These are phyloP conservation scores for Boletus calvinii DNA, from an alignment of 1,284 basidiomycete species.

Conservation along the genomic window DNA sequence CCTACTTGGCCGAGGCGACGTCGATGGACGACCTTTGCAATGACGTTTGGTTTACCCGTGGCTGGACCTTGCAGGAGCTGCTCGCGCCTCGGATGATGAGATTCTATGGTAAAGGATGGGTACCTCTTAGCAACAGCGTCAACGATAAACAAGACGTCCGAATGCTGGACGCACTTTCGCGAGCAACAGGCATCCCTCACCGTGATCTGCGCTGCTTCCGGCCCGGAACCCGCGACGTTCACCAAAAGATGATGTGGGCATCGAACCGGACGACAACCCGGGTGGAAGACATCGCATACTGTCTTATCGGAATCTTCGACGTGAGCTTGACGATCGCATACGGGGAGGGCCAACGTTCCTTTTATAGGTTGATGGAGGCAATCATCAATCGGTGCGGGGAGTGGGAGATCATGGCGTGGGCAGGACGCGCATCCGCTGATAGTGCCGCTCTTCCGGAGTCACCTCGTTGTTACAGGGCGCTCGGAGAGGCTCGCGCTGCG, in stretches of 20 bases:
- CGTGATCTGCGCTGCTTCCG: constrained; percentile 26
- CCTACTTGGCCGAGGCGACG: constrained; percentile 33
- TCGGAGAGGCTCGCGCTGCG: constrained; percentile 4
- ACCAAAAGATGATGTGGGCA: constrained; percentile 36
- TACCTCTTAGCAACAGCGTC: constrained; percentile 21
- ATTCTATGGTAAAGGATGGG: constrained; percentile 31
- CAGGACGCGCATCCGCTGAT: constrained; percentile 27
- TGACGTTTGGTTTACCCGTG: constrained; percentile 36
- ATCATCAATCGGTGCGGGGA: constrained; percentile 30
- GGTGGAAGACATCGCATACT: constrained; percentile 33
- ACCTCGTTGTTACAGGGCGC: constrained; percentile 27
- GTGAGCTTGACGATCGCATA: constrained; percentile 35
- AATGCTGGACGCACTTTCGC: constrained; percentile 30
- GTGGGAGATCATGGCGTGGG: constrained; percentile 37
- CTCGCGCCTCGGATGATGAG: constrained; percentile 31
- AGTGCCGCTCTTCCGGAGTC: constrained; percentile 33
- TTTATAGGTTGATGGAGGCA: constrained; percentile 31
- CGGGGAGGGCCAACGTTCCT: constrained; percentile 33
- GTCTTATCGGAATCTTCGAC: constrained; percentile 34
- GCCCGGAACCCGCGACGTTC: constrained; percentile 29
- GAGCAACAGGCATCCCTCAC: constrained; percentile 29
- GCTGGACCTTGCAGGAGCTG: constrained; percentile 33
- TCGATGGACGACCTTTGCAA: constrained; percentile 26
- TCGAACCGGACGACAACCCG: constrained; percentile 34
- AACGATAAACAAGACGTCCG: constrained; percentile 28